phyloP scores from a whole-genome alignment of 73 alveolate species.

The Paramecium primaurelia region DNA sequence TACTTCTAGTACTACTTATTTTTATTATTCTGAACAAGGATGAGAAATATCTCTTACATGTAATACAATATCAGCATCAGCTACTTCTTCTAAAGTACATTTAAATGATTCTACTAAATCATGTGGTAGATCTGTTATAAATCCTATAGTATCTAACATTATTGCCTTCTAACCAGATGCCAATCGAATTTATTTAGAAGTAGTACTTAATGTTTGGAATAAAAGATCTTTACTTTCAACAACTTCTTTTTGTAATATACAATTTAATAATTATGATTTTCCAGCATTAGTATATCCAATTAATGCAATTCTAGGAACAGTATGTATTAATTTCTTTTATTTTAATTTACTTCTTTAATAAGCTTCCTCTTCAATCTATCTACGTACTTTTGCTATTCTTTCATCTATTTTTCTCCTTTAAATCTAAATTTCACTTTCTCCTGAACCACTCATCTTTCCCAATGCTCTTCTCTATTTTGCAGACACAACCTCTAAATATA shows the following conservation, averaged over 20 bases:
- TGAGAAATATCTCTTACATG: constrained; percentile 91
- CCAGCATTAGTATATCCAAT: constrained; percentile 95
- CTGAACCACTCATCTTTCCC: constrained; percentile 81
- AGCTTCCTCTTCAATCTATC: constrained; percentile 1
- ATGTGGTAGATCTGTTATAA: constrained; percentile 88
- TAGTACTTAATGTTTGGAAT: constrained; percentile 82
- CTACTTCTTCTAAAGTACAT: constrained; percentile 83
- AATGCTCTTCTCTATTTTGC: constrained; percentile 79
- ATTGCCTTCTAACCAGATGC: constrained; percentile 70
- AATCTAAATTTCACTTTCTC: constrained; percentile 80
- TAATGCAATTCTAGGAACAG: constrained; percentile 77
- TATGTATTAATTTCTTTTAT: background rate
- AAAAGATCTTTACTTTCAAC: constrained; percentile 71
- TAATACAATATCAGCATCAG: constrained; percentile 80
- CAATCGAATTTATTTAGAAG: constrained; percentile 65
- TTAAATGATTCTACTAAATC: constrained; percentile 79
- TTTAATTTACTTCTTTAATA: constrained; percentile 37
- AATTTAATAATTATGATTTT: constrained; percentile 82
- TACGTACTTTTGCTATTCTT: constrained; percentile 72
- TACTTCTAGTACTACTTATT: constrained; percentile 75
- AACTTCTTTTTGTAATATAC: constrained; percentile 63
- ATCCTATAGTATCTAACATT: constrained; percentile 88
- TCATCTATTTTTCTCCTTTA: constrained; percentile 76
- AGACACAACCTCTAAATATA: constrained; percentile 73
- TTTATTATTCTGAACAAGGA: constrained; percentile 78